These are phyloP conservation scores for Grigorovia transvaalensis DNA, from an alignment of 805 yeast species.

Conservation along the genomic window DNA sequence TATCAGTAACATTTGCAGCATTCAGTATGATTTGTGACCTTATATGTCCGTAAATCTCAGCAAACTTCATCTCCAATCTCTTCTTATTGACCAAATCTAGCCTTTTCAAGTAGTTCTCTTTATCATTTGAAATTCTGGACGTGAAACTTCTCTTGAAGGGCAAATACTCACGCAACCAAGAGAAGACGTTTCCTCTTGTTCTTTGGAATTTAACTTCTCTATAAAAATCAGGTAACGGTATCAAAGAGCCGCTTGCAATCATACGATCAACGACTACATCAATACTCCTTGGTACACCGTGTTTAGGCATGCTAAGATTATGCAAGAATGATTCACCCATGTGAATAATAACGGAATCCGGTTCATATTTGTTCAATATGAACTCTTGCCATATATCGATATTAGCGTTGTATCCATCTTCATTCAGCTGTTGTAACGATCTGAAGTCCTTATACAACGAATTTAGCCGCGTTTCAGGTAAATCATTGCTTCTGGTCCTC, in stretches of 20 bases:
- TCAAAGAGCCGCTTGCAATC: conserved; percentile 21
- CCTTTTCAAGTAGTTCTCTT: conserved; percentile 13
- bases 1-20: conserved; percentile 16
- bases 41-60: conserved; percentile 6
- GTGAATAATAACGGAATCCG: conserved; percentile 15
- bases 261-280: conserved; percentile 29
- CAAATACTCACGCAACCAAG: conserved; percentile 10
- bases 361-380: conserved; percentile 9
- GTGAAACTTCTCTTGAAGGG: conserved; percentile 2
- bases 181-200: background rate
- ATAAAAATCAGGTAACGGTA: conserved; percentile 19
- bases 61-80: conserved; percentile 8
- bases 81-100: conserved; percentile 9
- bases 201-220: conserved; percentile 7
- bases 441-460: conserved; percentile 34
- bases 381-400: conserved; percentile 30
- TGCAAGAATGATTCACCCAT: conserved; percentile 23
- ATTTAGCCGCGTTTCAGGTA: conserved; percentile 29
- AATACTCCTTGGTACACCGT: conserved; percentile 30
- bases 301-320: conserved; percentile 17
- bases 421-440: conserved; percentile 28
- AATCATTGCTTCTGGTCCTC: background rate
- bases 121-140: conserved; percentile 10
- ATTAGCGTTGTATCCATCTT: conserved; percentile 35
- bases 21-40: conserved; percentile 8